Percentiles rank a stretch among this genome's conserved stretches.
phyloP scores from a whole-genome alignment of 257 asterid species.

The Knoxia roxburghii region DNA sequence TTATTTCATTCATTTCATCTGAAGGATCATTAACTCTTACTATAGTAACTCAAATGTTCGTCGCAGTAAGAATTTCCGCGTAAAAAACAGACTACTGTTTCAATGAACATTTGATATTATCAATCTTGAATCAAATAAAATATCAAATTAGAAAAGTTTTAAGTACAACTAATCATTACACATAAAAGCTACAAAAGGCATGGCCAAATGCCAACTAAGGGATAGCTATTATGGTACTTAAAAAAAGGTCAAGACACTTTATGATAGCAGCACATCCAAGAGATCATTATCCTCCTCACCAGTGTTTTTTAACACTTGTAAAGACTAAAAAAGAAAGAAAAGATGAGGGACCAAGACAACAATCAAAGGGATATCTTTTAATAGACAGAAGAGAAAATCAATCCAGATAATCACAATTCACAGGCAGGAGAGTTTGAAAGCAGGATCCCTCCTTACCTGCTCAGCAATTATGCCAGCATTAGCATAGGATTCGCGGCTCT shows the following conservation, averaged over 20 bases:
- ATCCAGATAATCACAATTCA: neutral
- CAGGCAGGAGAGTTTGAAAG: slow-evolving; percentile 12
- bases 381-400: neutral
- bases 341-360: slow-evolving; percentile 16
- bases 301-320: slow-evolving; percentile 7
- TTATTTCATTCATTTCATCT: neutral
- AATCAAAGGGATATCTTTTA: neutral
- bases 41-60: neutral
- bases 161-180: slow-evolving; percentile 1
- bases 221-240: neutral
- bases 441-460: slow-evolving; percentile 66
- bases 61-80: neutral
- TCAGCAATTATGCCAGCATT: slow-evolving; percentile 92
- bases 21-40: neutral
- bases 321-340: slow-evolving; percentile 8
- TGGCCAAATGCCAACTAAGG: slow-evolving; percentile 16
- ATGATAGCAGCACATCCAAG: slow-evolving; percentile 25
- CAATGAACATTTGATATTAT: too few species aligned
- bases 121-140: neutral
- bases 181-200: slow-evolving; percentile 4
- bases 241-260: slow-evolving; percentile 25
- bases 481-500: slow-evolving; percentile 94
- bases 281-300: slow-evolving; percentile 19
- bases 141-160: neutral
- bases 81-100: neutral